A percentile compares a stretch with the other conserved stretches of the same genome.
Evolutionary conservation across 2,329 filamentous ascomycete species (phyloP).

Genomic region (Phialophora expanda): DNA sequence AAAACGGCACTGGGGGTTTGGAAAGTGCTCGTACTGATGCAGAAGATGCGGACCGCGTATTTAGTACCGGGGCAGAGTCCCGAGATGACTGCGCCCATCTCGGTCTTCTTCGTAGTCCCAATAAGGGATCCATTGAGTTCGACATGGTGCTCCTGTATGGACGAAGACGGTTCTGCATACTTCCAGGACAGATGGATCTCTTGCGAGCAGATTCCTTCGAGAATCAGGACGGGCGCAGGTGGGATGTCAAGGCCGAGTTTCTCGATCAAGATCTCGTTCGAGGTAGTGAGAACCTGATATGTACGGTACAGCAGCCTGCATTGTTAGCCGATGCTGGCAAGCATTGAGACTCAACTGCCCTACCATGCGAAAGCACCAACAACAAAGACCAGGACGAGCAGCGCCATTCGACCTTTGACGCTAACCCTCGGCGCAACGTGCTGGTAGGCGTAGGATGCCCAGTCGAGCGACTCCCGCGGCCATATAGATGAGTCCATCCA

Average conservation of each 20-base stretch:
- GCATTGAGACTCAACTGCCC: conserved; percentile 25
- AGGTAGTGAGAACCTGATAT: conserved; percentile 86
- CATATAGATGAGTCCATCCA: conserved; percentile 46
- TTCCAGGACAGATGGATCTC: conserved; percentile 93
- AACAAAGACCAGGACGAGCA: conserved; percentile 54
- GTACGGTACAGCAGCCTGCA: conserved; percentile 81
- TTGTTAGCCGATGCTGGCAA: conserved; percentile 8
- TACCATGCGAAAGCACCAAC: conserved; percentile 58
- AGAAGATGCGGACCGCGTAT: conserved; percentile 92
- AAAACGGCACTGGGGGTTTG: conserved; percentile 86
- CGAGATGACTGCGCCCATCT: conserved; percentile 88
- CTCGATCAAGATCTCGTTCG: conserved; percentile 85
- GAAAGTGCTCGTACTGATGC: conserved; percentile 89
- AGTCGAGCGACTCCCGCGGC: conserved; percentile 54
- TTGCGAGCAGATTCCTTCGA: conserved; percentile 85
- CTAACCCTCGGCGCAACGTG: conserved; percentile 53
- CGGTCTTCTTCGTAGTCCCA: conserved; percentile 79
- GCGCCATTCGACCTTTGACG: conserved; percentile 57
- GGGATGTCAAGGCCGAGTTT: conserved; percentile 95
- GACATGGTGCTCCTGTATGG: conserved; percentile 85
- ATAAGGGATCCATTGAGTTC: conserved; percentile 90
- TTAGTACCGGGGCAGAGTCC: conserved; percentile 84
- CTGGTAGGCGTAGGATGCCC: conserved; percentile 54
- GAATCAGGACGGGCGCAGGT: conserved; percentile 82
- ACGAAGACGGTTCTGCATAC: conserved; percentile 67